These are phyloP conservation scores for Fraxinus baroniana DNA, from an alignment of 305 asterid species.

Conservation along the genomic window DNA sequence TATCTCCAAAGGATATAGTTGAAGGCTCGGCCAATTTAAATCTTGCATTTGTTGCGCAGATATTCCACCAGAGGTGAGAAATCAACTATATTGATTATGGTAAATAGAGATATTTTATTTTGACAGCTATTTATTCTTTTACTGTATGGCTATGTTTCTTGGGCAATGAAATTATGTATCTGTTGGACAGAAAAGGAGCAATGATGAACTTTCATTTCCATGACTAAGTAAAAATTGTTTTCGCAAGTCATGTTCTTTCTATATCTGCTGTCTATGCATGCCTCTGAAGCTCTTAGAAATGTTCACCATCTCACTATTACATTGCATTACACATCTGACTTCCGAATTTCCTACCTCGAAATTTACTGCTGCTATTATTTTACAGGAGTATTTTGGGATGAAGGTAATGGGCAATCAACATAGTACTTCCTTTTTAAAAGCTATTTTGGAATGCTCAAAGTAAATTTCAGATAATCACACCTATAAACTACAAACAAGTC, in stretches of 20 bases:
- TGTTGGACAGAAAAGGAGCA: conserved; percentile 6
- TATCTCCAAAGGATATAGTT: conserved; percentile 78
- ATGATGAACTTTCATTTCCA: background rate
- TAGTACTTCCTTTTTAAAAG: background rate
- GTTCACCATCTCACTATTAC: background rate
- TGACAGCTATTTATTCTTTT: conserved; percentile 12
- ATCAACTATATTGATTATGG: background rate
- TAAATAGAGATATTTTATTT: background rate
- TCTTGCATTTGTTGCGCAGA: conserved; percentile 96
- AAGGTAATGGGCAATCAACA: background rate
- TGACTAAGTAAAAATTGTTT: background rate
- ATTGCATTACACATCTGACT: background rate
- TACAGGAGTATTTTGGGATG: background rate
- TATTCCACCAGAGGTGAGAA: conserved; percentile 86
- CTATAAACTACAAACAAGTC: background rate
- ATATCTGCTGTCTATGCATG: background rate
- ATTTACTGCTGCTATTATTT: background rate
- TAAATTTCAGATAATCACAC: background rate
- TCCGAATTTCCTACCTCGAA: background rate
- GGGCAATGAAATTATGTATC: conserved; percentile 1
- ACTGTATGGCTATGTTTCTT: background rate
- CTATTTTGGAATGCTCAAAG: background rate
- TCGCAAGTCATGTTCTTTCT: background rate
- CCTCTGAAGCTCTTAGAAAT: background rate
- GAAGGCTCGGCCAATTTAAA: conserved; percentile 86